Evolutionary conservation across 148 eudicot species (phyloP).

Genomic region (Diospyros lotus): DNA sequence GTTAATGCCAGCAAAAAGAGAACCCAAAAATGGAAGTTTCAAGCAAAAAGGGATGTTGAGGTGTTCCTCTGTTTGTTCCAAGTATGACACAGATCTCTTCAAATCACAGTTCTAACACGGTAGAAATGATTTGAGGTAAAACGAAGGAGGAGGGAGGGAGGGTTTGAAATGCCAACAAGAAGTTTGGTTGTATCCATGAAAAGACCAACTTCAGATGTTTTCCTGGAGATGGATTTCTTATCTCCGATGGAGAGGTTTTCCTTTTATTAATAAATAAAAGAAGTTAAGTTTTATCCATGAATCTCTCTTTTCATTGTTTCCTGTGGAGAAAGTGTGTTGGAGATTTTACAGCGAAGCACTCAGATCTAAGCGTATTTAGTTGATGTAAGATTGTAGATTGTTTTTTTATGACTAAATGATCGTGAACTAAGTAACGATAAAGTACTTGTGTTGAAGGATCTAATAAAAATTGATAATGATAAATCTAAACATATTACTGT

Average conservation of each 20-base stretch:
- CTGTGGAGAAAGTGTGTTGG: no score
- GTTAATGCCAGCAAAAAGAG: conserved; percentile 18
- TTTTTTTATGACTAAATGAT: no score
- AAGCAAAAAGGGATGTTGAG: background rate
- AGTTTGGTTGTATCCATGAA: conserved; percentile 8
- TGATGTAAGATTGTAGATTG: no score
- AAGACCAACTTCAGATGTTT: conserved; percentile 10
- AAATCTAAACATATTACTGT: no score
- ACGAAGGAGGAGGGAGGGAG: background rate
- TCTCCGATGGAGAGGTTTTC: conserved; percentile 13
- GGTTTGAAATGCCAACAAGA: background rate
- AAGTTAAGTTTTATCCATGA: no score
- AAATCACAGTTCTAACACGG: background rate
- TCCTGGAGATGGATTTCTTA: conserved; percentile 15
- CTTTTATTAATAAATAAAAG: conserved; percentile 4
- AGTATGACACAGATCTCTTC: background rate
- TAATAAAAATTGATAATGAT: no score
- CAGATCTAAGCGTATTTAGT: no score
- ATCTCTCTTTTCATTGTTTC: no score
- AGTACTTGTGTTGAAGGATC: no score
- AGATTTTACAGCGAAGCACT: no score
- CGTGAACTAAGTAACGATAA: no score
- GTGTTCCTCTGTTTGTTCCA: background rate
- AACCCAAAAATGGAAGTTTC: background rate
- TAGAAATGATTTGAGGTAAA: background rate